phyloP scores from a whole-genome alignment of 345 rosid genomes.

The Bruguiera sexangula region DNA sequence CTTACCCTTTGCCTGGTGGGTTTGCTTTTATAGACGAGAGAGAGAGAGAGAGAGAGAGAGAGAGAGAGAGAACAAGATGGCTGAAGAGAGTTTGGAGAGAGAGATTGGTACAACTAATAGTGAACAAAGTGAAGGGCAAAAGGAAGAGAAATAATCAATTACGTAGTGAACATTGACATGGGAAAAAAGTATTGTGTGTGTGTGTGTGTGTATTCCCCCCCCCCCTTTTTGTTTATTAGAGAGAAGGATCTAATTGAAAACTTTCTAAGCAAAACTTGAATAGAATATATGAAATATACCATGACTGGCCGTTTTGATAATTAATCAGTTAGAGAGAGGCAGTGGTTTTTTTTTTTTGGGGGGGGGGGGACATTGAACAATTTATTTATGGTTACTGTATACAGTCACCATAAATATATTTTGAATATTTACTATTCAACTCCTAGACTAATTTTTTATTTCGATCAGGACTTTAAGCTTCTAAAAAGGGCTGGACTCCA shows the following conservation, averaged over 20 bases:
- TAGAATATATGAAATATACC: neutral
- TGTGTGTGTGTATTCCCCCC: too few species aligned
- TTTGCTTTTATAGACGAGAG: slow-evolving; percentile 46
- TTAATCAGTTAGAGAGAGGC: neutral
- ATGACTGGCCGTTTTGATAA: slow-evolving; percentile 16
- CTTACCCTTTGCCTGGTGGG: slow-evolving; percentile 29
- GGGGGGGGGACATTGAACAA: too few species aligned
- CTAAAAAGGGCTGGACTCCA: too few species aligned
- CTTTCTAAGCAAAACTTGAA: neutral
- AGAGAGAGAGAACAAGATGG: slow-evolving; percentile 37
- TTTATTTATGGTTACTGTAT: neutral
- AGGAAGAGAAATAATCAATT: slow-evolving; percentile 7
- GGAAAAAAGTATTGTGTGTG: neutral
- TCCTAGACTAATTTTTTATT: too few species aligned
- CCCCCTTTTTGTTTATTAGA: neutral
- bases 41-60: slow-evolving; percentile 27
- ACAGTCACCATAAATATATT: too few species aligned
- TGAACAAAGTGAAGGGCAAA: slow-evolving; percentile 42
- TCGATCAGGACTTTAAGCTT: too few species aligned
- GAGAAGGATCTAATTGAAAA: neutral
- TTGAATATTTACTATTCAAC: too few species aligned
- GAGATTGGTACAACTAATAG: neutral
- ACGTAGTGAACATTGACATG: slow-evolving; percentile 4
- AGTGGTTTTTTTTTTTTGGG: too few species aligned
- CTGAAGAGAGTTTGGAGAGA: slow-evolving; percentile 33